A percentile compares a stretch with the other conserved stretches of the same genome.
Evolutionary conservation across 345 rosid genomes (phyloP).

Genomic region (Geranium rotundifolium): DNA sequence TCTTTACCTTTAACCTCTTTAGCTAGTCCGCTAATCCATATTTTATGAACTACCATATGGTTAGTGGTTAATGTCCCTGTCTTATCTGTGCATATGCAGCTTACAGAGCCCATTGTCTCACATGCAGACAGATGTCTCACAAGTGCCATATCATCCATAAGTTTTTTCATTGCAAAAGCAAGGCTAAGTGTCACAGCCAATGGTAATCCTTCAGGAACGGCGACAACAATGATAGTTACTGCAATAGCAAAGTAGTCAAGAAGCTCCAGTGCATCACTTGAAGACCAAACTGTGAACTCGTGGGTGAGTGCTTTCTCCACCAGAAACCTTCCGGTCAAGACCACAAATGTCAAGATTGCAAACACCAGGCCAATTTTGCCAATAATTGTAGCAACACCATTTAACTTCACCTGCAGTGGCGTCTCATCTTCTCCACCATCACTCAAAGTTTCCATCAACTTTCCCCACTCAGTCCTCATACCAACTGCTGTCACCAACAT

Average conservation of each 20-base stretch:
- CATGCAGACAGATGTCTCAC: conserved; percentile 92
- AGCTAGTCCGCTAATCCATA: conserved; percentile 49
- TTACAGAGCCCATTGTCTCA: conserved; percentile 96
- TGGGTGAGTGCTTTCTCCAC: conserved; percentile 37
- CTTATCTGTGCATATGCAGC: conserved; percentile 89
- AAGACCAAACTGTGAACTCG: conserved; percentile 54
- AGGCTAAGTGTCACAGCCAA: conserved; percentile 93
- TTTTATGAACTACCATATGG: conserved; percentile 80
- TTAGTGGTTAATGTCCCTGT: conserved; percentile 94
- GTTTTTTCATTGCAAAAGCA: conserved; percentile 90
- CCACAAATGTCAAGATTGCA: conserved; percentile 66
- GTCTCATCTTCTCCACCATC: no score
- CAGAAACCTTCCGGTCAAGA: conserved; percentile 53
- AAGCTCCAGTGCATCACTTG: conserved; percentile 55
- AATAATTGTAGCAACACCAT: no score
- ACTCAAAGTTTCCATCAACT: no score
- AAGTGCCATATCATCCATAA: conserved; percentile 83
- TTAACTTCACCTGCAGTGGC: no score
- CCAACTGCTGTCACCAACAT: no score
- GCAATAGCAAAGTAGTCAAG: conserved; percentile 79
- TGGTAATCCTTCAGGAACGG: conserved; percentile 96
- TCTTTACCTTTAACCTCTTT: conserved; percentile 24
- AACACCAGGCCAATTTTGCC: no score
- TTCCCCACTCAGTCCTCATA: no score
- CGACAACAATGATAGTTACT: conserved; percentile 88